These are phyloP conservation scores for Hypoxylon sp. DNA, from an alignment of 2,329 filamentous ascomycete species.

Conservation along the genomic window DNA sequence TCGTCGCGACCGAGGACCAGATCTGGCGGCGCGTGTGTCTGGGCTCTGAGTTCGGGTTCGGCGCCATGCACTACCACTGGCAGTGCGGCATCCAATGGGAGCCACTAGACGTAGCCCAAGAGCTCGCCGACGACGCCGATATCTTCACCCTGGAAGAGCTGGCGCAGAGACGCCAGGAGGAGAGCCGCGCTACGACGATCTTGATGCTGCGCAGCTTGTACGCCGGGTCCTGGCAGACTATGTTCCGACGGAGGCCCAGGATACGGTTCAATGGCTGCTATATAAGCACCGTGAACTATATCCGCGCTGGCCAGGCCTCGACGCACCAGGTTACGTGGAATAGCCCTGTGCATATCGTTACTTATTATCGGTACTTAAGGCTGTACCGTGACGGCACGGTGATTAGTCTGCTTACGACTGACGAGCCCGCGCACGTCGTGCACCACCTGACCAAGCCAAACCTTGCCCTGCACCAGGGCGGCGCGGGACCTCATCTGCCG, in stretches of 20 bases:
- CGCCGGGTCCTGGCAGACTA: slow-evolving; percentile 70
- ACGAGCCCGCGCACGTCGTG: slow-evolving; percentile 89
- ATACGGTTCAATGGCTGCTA: slow-evolving; percentile 96
- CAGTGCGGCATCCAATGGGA: slow-evolving; percentile 72
- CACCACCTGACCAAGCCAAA: slow-evolving; percentile 83
- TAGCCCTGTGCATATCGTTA: slow-evolving; percentile 92
- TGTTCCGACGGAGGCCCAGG: slow-evolving; percentile 87
- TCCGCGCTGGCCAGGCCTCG: slow-evolving; percentile 82
- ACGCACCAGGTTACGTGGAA: slow-evolving; percentile 81
- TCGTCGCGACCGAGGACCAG: slow-evolving; percentile 85
- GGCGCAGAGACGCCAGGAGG: slow-evolving; percentile 53
- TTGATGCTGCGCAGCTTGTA: slow-evolving; percentile 63
- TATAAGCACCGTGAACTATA: slow-evolving; percentile 97
- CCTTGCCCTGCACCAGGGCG: slow-evolving; percentile 64
- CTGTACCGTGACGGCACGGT: slow-evolving; percentile 92
- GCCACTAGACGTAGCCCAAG: slow-evolving; percentile 59
- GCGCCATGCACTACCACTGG: slow-evolving; percentile 86
- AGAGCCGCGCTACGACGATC: slow-evolving; percentile 57
- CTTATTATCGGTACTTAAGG: slow-evolving; percentile 96
- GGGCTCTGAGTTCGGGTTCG: slow-evolving; percentile 81
- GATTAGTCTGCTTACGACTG: slow-evolving; percentile 84
- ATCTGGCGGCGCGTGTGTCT: slow-evolving; percentile 87
- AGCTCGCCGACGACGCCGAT: slow-evolving; percentile 50
- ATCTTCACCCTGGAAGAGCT: slow-evolving; percentile 59
- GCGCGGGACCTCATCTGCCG: slow-evolving; percentile 58